These are phyloP conservation scores for Globisporangium nagaii DNA, from an alignment of 352 stramenopile genomes.

Conservation along the genomic window DNA sequence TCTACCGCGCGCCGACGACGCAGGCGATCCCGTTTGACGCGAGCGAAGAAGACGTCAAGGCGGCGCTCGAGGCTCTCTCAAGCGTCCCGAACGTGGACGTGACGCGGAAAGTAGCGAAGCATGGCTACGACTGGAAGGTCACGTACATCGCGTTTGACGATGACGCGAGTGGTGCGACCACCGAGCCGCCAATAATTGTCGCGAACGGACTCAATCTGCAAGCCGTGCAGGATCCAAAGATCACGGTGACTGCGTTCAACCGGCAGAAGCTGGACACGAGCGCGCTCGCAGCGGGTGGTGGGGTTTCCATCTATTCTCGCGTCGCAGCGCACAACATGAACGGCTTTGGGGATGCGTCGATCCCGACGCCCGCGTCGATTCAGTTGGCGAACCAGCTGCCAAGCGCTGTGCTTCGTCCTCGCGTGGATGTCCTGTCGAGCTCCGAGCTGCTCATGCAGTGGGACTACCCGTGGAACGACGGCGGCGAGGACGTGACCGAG, in stretches of 20 bases:
- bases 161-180: not conserved
- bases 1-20: slow-evolving; percentile 91
- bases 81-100: slow-evolving; percentile 90
- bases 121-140: slow-evolving; percentile 90
- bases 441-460: slow-evolving; percentile 76
- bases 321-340: slow-evolving; percentile 55
- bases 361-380: slow-evolving; percentile 36
- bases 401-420: slow-evolving; percentile 20
- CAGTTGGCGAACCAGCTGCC: slow-evolving; percentile 54
- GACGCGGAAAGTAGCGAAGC: slow-evolving; percentile 59
- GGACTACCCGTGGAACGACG: slow-evolving; percentile 57
- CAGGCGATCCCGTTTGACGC: slow-evolving; percentile 88
- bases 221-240: slow-evolving; percentile 34
- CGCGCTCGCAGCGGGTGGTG: slow-evolving; percentile 14
- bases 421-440: slow-evolving; percentile 46
- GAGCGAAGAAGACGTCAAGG: slow-evolving; percentile 87
- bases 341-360: slow-evolving; percentile 35
- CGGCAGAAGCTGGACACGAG: slow-evolving; percentile 28
- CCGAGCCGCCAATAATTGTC: slow-evolving; percentile 1
- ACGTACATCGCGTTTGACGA: slow-evolving; percentile 87
- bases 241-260: slow-evolving; percentile 54
- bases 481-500: slow-evolving; percentile 63
- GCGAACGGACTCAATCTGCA: slow-evolving; percentile 48
- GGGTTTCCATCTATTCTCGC: slow-evolving; percentile 53
- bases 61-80: slow-evolving; percentile 87